Percentiles rank a stretch among this genome's conserved stretches.
Conservation (phyloP, 2,329 filamentous ascomycete genomes). For the Didymella arachidicola region DNA sequence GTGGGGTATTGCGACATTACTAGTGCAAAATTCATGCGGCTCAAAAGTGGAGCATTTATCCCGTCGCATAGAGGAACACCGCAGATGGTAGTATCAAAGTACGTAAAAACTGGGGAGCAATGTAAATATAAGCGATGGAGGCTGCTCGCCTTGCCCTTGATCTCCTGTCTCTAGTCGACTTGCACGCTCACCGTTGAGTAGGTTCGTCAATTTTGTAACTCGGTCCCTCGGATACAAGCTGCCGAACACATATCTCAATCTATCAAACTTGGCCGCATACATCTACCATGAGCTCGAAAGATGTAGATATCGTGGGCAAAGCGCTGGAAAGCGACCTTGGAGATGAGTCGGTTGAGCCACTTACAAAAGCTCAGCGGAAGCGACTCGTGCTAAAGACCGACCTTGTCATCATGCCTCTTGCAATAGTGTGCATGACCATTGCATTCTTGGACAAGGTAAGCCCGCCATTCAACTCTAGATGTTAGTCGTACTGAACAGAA, state of each 20-base stretch:
- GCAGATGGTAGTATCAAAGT: background rate
- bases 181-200: background rate
- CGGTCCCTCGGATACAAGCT: background rate
- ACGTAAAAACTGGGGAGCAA: background rate
- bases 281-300: background rate
- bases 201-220: background rate
- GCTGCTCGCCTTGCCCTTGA: too few relatives aligned
- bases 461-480: background rate
- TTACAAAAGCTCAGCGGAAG: conserved; percentile 1
- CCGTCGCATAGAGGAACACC: background rate
- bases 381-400: conserved; percentile 3
- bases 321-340: background rate
- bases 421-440: conserved; percentile 5
- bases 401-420: conserved; percentile 4
- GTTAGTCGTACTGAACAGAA: background rate
- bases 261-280: background rate
- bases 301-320: background rate
- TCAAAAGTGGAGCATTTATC: background rate
- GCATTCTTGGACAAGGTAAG: conserved; percentile 4
- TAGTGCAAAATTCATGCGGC: background rate
- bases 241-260: background rate
- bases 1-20: conserved; percentile 4
- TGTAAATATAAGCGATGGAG: background rate
- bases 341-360: background rate
- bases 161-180: background rate